Evolutionary conservation across 805 yeast species (phyloP).

Genomic region (Sugiyamaella smithiae): DNA sequence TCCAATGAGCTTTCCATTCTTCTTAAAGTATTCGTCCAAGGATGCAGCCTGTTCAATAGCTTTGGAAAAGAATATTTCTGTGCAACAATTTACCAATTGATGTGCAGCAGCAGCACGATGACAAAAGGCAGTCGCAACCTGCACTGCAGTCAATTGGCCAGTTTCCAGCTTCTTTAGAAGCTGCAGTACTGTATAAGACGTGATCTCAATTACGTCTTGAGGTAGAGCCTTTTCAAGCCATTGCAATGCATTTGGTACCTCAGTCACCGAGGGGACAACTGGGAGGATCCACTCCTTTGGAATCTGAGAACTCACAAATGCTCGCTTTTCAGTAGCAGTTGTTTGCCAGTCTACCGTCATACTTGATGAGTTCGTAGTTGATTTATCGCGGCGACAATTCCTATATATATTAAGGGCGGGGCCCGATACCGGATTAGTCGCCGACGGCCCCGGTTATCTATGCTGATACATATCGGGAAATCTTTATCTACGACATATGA

Average conservation of each 20-base stretch:
- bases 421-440: no score
- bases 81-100: conserved; percentile 50
- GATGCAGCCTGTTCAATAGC: conserved; percentile 55
- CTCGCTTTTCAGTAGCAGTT: conserved; percentile 46
- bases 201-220: conserved; percentile 7
- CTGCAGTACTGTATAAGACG: conserved; percentile 10
- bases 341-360: conserved; percentile 54
- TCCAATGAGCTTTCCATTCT: conserved; percentile 51
- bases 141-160: conserved; percentile 35
- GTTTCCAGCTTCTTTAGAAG: conserved; percentile 4
- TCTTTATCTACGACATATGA: no score
- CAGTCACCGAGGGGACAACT: conserved; percentile 7
- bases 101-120: conserved; percentile 60
- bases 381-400: no score
- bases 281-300: conserved; percentile 14
- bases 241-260: conserved; percentile 10
- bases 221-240: conserved; percentile 15
- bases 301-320: conserved; percentile 7
- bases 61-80: conserved; percentile 48
- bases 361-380: no score
- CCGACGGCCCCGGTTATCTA: no score
- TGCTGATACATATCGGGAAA: no score
- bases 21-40: conserved; percentile 49
- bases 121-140: conserved; percentile 53
- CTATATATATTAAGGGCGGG: no score